Evolutionary conservation across 2,329 filamentous ascomycete genomes (phyloP), one percentile per base, ranked within the genome.

Genomic region (Juglanconis sp.): DNA sequence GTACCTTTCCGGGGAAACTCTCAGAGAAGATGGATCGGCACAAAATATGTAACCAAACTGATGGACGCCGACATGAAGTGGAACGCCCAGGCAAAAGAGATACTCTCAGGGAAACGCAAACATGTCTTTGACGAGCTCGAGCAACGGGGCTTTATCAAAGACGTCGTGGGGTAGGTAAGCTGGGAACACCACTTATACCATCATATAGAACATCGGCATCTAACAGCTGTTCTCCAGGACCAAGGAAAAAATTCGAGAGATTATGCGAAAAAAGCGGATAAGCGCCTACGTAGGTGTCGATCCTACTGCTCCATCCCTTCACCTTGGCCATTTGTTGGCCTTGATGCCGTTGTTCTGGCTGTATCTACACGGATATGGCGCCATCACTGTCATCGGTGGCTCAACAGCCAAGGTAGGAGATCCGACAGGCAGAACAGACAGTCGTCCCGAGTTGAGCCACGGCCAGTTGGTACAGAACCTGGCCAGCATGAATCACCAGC

Each of bases 271-370:
- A 32, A 87, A 87, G 70, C 81, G 87, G 63, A 84, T 92, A 66
- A 88, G 87, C 63, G 87, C 84, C 61, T 96, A 96, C 69, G 88
- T 91, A 56, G 91, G 91, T 66, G 85, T 95, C 68, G 91, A 96
- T 70, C 90, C 91, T 5, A 95, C 91, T 0, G 90, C 90, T 13
- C 79, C 85, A 59, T 95, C 91, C 2, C 77, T 95, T 61, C 91
- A 96, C 68, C 79, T 95, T 51, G 91, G 91, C 60, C 90, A 96
- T 70, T 79, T 96, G 5, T 78, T 95, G 13, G 89, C 91, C 30
- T 79, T 94, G 57, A 95, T 95, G 91, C 85, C 89, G 15, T 78
- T 94, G 31, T 92, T 92, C 76, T 94, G 90, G 88, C 83, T 93
- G 78, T 92, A 91, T 75, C 79, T 92, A 65, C 80, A 92, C 70